A percentile compares a stretch with the other conserved stretches of the same genome.
phyloP scores from a whole-genome alignment of 495 filamentous ascomycete genomes.

The Margaritispora aquatica region DNA sequence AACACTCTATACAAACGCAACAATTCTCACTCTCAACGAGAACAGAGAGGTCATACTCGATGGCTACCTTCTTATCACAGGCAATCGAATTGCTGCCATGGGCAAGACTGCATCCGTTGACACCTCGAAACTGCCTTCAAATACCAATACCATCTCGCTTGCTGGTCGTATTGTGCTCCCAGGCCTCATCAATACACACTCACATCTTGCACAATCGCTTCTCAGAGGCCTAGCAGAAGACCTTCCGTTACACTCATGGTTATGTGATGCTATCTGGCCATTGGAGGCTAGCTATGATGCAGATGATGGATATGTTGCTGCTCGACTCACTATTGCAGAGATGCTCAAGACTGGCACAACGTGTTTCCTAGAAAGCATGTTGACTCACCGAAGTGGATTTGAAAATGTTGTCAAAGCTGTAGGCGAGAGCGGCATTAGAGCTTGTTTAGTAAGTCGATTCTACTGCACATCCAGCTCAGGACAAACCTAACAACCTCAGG shows the following conservation, averaged over 20 bases:
- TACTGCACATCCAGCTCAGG: background rate
- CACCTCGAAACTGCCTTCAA: conserved; percentile 1
- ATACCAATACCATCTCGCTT: conserved; percentile 13
- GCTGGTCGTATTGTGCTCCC: conserved; percentile 16
- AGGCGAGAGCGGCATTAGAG: conserved; percentile 15
- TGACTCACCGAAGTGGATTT: conserved; percentile 21
- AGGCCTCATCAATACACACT: conserved; percentile 22
- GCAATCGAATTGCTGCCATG: conserved; percentile 11
- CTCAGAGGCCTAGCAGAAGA: conserved; percentile 18
- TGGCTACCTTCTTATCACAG: conserved; percentile 14
- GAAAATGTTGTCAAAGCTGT: conserved; percentile 20
- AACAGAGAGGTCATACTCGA: conserved; percentile 18
- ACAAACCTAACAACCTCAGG: background rate
- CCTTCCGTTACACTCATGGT: conserved; percentile 19
- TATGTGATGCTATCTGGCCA: conserved; percentile 20
- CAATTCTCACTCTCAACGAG: conserved; percentile 20
- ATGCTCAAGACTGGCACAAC: conserved; percentile 22
- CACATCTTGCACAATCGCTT: conserved; percentile 21
- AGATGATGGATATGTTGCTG: conserved; percentile 21
- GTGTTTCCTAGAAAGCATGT: conserved; percentile 21
- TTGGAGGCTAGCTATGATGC: conserved; percentile 14
- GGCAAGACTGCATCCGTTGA: conserved; percentile 8
- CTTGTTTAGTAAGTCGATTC: conserved; percentile 9
- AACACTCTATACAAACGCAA: conserved; percentile 19
- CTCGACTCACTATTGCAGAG: conserved; percentile 19